Base-by-base conservation (phyloP, 148 eudicot genomes). In the Oxyria digyna region DNA sequence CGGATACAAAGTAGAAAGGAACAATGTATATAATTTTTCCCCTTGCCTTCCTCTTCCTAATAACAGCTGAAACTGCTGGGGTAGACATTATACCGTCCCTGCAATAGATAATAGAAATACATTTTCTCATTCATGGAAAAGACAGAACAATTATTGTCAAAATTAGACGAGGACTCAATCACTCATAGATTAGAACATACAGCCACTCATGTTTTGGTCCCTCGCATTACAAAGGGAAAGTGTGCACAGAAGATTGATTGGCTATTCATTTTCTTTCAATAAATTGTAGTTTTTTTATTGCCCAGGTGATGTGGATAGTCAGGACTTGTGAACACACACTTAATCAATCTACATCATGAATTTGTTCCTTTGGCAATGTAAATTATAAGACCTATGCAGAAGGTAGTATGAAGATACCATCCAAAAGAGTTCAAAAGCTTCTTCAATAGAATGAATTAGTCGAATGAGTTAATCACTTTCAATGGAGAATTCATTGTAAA, bases 11-110 rank as follows among this genome's bases (percentile, higher is more conserved):
- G 37, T 29, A 14, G 65, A 8, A 59, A 27, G 65, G 38, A 31
- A 59, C 65, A 59, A 27, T 59, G 29, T 27, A 59, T 6, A 31
- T 59, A 17, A 18, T 59, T 59, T 14, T 14, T 37, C 65, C 65
- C 37, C 76, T 83, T 82, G 75, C 98, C 96, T 90, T 80, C 77
- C 92, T 79, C 85, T 88, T 87, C 77, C 98, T 83, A 73, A 94
- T 94, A 63, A 94, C 90, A 69, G 98, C 98, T 66, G 98, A 94
- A 74, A 94, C 98, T 80, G 97, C 98, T 35, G 98, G 98, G 26
- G 98, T 94, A 12, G 97, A 94, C 89, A 94, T 20, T 37, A 94
- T 84, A 62, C 97, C 96, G 46, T 90, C 96, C 90, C 98, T 94
- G 85, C 65, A 69, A 82, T 26, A 54, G 62, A 76, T 55, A 29